Base-by-base conservation (phyloP, 2,329 filamentous ascomycete genomes). In the Chaetomium globosum region DNA sequence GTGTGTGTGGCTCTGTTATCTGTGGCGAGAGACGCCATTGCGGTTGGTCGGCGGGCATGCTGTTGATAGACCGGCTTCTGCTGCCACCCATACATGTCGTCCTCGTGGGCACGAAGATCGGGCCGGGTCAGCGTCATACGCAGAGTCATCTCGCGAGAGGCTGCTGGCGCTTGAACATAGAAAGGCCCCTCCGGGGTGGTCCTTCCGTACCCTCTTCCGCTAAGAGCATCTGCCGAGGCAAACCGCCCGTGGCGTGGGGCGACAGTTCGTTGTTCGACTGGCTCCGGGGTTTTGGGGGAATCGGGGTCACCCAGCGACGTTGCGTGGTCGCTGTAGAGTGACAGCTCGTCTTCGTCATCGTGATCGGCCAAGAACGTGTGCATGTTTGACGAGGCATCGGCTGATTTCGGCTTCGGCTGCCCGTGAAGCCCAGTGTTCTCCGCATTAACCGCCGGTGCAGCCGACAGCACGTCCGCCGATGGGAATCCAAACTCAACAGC, bases 91-190 rank as follows among this genome's bases (percentile, higher is more conserved):
- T 93, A 91, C 19, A 91, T 82, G 67, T 88, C 83, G 12, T 89
- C 86, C 67, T 94, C 90, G 68, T 88, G 83, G 4, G 89, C 88
- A 51, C 93, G 88, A 56, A 98, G 83, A 74, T 98, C 94, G 0
- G 93, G 91, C 55, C 93, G 84, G 3, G 95, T 98, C 62, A 98
- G 83, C 0, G 94, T 98, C 93, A 98, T 96, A 57, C 93, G 91
- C 57, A 98, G 79, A 2, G 95, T 98, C 93, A 97, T 97, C 76
- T 98, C 93, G 39, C 93, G 85, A 63, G 86, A 89, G 39, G 84
- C 82, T 0, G 83, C 79, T 2, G 85, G 78, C 5, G 81, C 81
- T 56, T 86, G 83, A 12, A 80, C 77, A 71, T 83, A 83, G 64
- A 81, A 80, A 46, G 74, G 75, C 16, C 39, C 53, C 10, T 75